These are phyloP conservation scores for Pseudogymnoascus sp. DNA, from an alignment of 2,329 filamentous ascomycete genomes.

Conservation along the genomic window DNA sequence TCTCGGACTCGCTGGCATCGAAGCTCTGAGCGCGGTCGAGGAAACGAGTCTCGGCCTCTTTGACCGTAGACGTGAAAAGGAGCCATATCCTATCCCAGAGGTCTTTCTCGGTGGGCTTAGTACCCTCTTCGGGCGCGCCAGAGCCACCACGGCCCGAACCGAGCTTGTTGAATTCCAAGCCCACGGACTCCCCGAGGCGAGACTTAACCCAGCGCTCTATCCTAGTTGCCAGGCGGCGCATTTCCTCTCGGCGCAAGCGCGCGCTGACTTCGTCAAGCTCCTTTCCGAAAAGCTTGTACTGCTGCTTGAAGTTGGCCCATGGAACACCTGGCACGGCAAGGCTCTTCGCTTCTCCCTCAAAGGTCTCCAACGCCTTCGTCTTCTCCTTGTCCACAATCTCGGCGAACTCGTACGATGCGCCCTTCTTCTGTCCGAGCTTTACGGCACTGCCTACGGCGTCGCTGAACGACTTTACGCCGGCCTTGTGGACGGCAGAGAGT, in stretches of 20 bases:
- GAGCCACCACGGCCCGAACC: constrained; percentile 78
- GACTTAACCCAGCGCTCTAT: constrained; percentile 92
- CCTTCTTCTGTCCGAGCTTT: constrained; percentile 87
- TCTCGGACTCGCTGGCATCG: constrained; percentile 83
- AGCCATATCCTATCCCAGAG: constrained; percentile 96
- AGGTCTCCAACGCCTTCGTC: constrained; percentile 63
- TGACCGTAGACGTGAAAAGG: constrained; percentile 73
- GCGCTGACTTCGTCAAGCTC: constrained; percentile 84
- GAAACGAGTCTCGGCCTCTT: constrained; percentile 79
- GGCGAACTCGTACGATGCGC: constrained; percentile 85
- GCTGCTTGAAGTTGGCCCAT: constrained; percentile 82
- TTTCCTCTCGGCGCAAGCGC: constrained; percentile 84
- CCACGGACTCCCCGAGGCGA: constrained; percentile 76
- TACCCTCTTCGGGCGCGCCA: constrained; percentile 69
- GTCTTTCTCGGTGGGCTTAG: constrained; percentile 72
- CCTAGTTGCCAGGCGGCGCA: constrained; percentile 81
- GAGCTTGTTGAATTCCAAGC: constrained; percentile 91
- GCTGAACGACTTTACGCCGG: constrained; percentile 73
- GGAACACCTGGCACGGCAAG: constrained; percentile 69
- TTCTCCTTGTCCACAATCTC: constrained; percentile 85
- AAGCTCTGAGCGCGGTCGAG: constrained; percentile 85
- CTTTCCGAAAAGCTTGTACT: constrained; percentile 73
- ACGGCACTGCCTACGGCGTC: constrained; percentile 81
- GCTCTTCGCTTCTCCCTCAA: constrained; percentile 65
- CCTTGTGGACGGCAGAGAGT: constrained; percentile 79